Conservation (phyloP, 1,139 yeast species). For the Meyerozyma sp. region DNA sequence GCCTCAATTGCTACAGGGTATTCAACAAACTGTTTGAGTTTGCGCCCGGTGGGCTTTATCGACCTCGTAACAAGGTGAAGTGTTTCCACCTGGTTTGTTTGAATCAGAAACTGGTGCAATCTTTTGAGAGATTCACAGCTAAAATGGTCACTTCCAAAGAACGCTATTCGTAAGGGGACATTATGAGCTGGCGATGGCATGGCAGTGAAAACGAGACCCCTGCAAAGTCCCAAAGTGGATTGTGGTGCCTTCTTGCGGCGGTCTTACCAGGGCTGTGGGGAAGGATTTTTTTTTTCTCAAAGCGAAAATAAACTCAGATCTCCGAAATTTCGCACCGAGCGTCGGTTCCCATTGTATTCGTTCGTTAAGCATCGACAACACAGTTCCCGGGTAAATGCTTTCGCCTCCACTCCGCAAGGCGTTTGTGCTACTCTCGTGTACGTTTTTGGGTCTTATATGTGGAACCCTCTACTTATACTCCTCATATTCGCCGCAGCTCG, state of each 20-base stretch:
- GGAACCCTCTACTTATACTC: conserved; percentile 60
- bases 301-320: not conserved
- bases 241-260: not conserved
- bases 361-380: not conserved
- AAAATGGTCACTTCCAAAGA: conserved; percentile 80
- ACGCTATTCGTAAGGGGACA: conserved; percentile 37
- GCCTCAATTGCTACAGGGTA: conserved; percentile 46
- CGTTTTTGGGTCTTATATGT: conserved; percentile 48
- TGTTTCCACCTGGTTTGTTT: conserved; percentile 25
- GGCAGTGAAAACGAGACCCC: not conserved
- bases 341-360: not conserved
- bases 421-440: conserved; percentile 38
- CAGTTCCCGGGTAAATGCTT: not conserved
- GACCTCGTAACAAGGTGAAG: conserved; percentile 63
- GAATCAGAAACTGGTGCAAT: conserved; percentile 30
- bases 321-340: not conserved
- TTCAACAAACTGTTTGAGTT: conserved; percentile 40
- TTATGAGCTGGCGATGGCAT: not conserved
- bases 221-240: not conserved
- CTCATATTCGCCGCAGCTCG: conserved; percentile 62
- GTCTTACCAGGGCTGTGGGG: not conserved
- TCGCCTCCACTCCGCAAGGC: conserved; percentile 27
- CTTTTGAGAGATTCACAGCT: conserved; percentile 54
- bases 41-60: conserved; percentile 71
- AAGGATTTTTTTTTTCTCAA: not conserved